These are phyloP conservation scores for Monosporascus sp. DNA, from an alignment of 2,329 filamentous ascomycete species.

Conservation along the genomic window DNA sequence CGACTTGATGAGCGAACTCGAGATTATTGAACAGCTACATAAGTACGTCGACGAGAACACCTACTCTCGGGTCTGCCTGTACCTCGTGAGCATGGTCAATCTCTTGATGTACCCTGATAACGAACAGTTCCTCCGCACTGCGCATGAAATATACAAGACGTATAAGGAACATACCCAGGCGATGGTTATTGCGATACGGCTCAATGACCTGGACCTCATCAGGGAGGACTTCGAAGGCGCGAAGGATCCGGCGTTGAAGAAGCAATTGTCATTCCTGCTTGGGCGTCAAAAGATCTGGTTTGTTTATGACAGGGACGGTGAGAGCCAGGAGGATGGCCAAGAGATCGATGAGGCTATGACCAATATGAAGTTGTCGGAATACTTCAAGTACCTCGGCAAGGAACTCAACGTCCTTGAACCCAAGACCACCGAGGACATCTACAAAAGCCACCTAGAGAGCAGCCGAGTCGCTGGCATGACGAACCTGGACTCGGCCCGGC, in stretches of 20 bases:
- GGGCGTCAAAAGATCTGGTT: constrained; percentile 86
- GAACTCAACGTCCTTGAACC: constrained; percentile 96
- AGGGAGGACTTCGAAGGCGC: constrained; percentile 74
- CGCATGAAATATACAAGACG: constrained; percentile 87
- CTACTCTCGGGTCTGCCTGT: constrained; percentile 86
- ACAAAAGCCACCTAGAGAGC: constrained; percentile 97
- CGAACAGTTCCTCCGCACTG: constrained; percentile 86
- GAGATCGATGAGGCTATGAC: constrained; percentile 78
- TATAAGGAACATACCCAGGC: constrained; percentile 93
- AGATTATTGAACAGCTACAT: constrained; percentile 90
- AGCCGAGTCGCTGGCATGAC: constrained; percentile 88
- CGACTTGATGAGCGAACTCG: constrained; percentile 91
- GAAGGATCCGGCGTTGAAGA: constrained; percentile 75
- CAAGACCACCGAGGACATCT: constrained; percentile 96
- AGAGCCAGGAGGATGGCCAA: constrained; percentile 62
- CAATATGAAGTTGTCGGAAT: constrained; percentile 81
- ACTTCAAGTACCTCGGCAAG: constrained; percentile 91
- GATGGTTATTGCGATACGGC: constrained; percentile 85
- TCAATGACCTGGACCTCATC: constrained; percentile 84
- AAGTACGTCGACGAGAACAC: constrained; percentile 91
- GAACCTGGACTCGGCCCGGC: constrained; percentile 89
- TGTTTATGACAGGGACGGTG: constrained; percentile 55
- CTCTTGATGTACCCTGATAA: constrained; percentile 97
- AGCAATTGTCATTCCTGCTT: constrained; percentile 90
- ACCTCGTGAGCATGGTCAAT: constrained; percentile 99